Evolutionary conservation across 2,329 filamentous ascomycete species (phyloP).

Genomic region (Hypocrella siamensis): DNA sequence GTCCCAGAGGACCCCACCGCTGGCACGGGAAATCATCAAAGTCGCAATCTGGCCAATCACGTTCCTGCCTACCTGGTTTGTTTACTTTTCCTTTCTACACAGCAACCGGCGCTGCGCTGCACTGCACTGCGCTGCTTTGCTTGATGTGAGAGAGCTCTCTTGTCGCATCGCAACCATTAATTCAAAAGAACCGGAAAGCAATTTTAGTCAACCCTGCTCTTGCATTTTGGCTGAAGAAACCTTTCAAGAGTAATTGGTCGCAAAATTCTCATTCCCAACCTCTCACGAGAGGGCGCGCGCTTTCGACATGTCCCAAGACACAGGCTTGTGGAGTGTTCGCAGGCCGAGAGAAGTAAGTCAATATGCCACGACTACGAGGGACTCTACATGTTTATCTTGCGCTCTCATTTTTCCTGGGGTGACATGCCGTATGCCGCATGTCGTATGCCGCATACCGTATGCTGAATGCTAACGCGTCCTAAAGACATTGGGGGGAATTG

Average conservation of each 20-base stretch:
- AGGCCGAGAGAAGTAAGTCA: constrained; percentile 69
- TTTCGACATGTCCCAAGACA: constrained; percentile 64
- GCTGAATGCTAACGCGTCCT: neutral
- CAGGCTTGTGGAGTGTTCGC: constrained; percentile 79
- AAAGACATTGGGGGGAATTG: constrained; percentile 76
- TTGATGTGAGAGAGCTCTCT: constrained; percentile 1
- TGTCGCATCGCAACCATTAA: neutral
- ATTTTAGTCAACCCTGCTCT: too few relatives aligned
- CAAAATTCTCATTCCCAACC: too few relatives aligned
- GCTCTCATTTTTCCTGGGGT: too few relatives aligned
- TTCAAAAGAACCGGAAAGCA: neutral
- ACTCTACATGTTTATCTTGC: too few relatives aligned
- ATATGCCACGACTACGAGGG: constrained; percentile 5
- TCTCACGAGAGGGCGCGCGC: too few relatives aligned
- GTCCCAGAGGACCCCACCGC: neutral
- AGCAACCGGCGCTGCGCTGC: too few relatives aligned
- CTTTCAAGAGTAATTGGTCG: too few relatives aligned
- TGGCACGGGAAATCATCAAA: too few relatives aligned
- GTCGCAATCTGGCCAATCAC: constrained; percentile 12
- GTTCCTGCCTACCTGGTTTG: constrained; percentile 12
- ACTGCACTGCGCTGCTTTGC: neutral
- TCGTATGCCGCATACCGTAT: constrained; percentile 2
- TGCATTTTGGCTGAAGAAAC: neutral
- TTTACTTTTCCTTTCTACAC: constrained; percentile 24
- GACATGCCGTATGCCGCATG: too few relatives aligned